Evolutionary conservation across 768 basidiomycete species (phyloP).

Genomic region (Lactarius tabidus): DNA sequence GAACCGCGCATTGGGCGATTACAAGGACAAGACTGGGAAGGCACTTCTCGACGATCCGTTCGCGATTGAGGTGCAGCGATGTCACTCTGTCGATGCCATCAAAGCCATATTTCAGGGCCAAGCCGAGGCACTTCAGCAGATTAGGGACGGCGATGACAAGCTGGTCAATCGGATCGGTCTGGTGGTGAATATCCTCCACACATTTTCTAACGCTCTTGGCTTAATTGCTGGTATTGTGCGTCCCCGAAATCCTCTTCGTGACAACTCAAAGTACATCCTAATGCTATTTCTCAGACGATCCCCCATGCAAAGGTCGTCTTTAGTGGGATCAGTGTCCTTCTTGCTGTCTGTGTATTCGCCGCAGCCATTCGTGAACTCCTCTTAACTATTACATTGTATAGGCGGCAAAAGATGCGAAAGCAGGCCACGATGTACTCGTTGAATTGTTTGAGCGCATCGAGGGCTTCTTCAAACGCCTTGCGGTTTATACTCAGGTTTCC

Average conservation of each 20-base stretch:
- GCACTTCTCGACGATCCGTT: conserved; percentile 6
- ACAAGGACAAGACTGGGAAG: conserved; percentile 1
- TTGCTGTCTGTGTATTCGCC: neutral
- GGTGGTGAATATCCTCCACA: neutral
- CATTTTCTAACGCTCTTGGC: neutral
- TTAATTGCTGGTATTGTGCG: neutral
- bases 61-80: neutral
- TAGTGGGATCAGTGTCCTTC: conserved; percentile 6
- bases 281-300: neutral
- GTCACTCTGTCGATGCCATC: neutral
- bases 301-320: neutral
- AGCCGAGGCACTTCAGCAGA: neutral
- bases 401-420: neutral
- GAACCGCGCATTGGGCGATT: neutral
- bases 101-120: neutral
- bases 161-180: neutral
- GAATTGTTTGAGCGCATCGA: neutral
- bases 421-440: conserved; percentile 2
- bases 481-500: neutral
- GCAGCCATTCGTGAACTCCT: neutral
- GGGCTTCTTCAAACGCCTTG: conserved; percentile 3
- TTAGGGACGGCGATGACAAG: neutral
- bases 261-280: neutral
- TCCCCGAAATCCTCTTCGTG: neutral
- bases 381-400: neutral